Conservation (phyloP, 2,329 filamentous ascomycete genomes). For the Talaromyces atroroseus region DNA sequence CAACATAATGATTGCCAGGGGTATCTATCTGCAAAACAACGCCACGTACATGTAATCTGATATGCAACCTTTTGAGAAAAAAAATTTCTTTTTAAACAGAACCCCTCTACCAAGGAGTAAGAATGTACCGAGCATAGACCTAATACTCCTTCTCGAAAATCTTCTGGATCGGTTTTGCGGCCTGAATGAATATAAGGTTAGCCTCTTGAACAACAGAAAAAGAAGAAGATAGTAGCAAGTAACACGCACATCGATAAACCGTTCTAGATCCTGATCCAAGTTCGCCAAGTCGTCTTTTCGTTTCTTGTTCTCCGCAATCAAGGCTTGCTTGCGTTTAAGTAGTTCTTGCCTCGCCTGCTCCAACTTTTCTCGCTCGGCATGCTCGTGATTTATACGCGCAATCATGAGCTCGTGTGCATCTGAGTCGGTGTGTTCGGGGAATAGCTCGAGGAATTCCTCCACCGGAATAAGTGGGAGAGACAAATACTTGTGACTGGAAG, state of each 20-base stretch:
- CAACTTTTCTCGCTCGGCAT: conserved; percentile 72
- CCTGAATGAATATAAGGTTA: conserved; percentile 44
- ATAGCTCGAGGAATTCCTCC: conserved; percentile 71
- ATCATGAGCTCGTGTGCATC: conserved; percentile 81
- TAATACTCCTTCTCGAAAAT: conserved; percentile 69
- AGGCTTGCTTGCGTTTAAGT: conserved; percentile 63
- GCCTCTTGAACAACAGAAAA: background rate
- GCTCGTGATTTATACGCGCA: conserved; percentile 85
- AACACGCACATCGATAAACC: conserved; percentile 74
- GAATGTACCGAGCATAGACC: background rate
- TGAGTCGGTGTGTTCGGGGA: conserved; percentile 67
- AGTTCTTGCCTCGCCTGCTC: conserved; percentile 78
- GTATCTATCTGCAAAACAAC: conserved; percentile 2
- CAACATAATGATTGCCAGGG: background rate
- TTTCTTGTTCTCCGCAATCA: conserved; percentile 78
- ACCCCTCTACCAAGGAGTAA: background rate
- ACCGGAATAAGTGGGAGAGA: conserved; percentile 77
- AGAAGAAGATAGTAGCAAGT: background rate
- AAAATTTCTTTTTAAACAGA: background rate
- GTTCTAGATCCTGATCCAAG: conserved; percentile 85
- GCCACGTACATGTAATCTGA: background rate
- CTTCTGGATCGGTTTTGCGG: conserved; percentile 81
- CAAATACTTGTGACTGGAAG: conserved; percentile 67
- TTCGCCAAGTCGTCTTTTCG: conserved; percentile 89
- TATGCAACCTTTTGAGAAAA: background rate